Evolutionary conservation across 2,329 filamentous ascomycete genomes (phyloP).

Genomic region (Helicocarpus griseus): DNA sequence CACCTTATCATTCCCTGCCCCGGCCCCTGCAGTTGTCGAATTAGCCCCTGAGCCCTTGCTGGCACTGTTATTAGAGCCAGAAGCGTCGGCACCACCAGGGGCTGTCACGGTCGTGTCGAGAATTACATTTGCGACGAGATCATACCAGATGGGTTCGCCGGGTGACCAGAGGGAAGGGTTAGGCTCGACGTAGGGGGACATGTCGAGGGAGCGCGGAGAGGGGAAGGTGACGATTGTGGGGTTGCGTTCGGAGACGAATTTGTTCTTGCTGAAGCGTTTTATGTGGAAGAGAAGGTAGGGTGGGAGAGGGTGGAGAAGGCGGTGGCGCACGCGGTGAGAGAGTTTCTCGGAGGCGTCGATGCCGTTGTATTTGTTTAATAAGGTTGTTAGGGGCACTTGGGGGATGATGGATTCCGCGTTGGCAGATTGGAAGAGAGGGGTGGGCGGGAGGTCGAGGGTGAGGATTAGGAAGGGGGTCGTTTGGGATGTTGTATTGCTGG

Average conservation of each 20-base stretch:
- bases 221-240: slow-evolving; percentile 97
- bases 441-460: slow-evolving; percentile 82
- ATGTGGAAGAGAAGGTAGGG: slow-evolving; percentile 90
- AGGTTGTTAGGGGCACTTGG: slow-evolving; percentile 58
- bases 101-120: slow-evolving; percentile 43
- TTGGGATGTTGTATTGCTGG: slow-evolving; percentile 67
- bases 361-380: slow-evolving; percentile 90
- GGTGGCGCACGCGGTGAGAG: slow-evolving; percentile 78
- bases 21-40: slow-evolving; percentile 49
- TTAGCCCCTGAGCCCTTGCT: slow-evolving; percentile 1
- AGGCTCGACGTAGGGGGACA: slow-evolving; percentile 84
- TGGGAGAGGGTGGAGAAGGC: slow-evolving; percentile 79
- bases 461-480: slow-evolving; percentile 78
- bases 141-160: slow-evolving; percentile 83
- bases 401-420: slow-evolving; percentile 94
- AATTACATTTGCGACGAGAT: slow-evolving; percentile 87
- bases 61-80: no score
- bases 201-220: slow-evolving; percentile 69
- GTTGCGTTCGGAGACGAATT: slow-evolving; percentile 92
- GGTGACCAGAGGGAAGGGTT: slow-evolving; percentile 61
- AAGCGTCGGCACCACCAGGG: slow-evolving; percentile 57
- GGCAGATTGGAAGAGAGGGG: slow-evolving; percentile 92
- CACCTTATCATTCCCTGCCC: slow-evolving; percentile 83
- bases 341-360: slow-evolving; percentile 77
- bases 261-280: slow-evolving; percentile 94